These are phyloP conservation scores for Meyerozyma elateridarum DNA, from an alignment of 1,139 yeast species.

Conservation along the genomic window DNA sequence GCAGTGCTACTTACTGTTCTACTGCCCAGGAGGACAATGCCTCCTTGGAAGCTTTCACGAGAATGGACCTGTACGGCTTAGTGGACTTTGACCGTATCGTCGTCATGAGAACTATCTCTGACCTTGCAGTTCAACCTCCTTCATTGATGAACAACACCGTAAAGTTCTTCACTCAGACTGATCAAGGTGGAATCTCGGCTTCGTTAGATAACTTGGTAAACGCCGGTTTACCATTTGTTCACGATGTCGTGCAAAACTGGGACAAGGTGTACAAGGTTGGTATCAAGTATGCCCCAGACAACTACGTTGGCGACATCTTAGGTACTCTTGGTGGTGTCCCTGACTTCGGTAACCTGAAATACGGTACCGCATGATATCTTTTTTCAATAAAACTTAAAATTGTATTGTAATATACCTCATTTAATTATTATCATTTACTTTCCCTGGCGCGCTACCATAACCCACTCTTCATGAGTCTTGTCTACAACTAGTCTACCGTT, in stretches of 20 bases:
- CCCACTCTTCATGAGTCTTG: constrained; percentile 18
- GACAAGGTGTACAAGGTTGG: constrained; percentile 37
- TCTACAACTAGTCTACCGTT: constrained; percentile 60
- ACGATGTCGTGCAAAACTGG: constrained; percentile 53
- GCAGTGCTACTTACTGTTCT: constrained; percentile 55
- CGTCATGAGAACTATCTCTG: constrained; percentile 60
- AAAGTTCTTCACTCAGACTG: constrained; percentile 45
- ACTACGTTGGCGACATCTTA: constrained; percentile 58
- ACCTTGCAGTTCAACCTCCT: constrained; percentile 56
- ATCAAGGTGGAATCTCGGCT: constrained; percentile 50
- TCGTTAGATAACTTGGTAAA: constrained; percentile 48
- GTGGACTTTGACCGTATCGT: constrained; percentile 56
- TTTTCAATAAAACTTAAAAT: not conserved
- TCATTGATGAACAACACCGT: constrained; percentile 38
- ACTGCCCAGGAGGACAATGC: constrained; percentile 72
- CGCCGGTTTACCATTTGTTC: constrained; percentile 54
- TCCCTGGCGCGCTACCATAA: not conserved
- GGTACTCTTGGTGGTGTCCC: constrained; percentile 41
- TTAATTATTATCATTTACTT: not conserved
- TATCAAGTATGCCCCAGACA: constrained; percentile 36
- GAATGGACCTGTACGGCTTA: constrained; percentile 52
- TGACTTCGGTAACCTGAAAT: constrained; percentile 12
- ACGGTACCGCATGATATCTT: constrained; percentile 6
- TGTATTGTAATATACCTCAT: not conserved
- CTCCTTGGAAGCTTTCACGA: constrained; percentile 53